These are phyloP conservation scores for Fragaria nilgerrensis DNA, from an alignment of 306 rosid genomes.

Conservation along the genomic window DNA sequence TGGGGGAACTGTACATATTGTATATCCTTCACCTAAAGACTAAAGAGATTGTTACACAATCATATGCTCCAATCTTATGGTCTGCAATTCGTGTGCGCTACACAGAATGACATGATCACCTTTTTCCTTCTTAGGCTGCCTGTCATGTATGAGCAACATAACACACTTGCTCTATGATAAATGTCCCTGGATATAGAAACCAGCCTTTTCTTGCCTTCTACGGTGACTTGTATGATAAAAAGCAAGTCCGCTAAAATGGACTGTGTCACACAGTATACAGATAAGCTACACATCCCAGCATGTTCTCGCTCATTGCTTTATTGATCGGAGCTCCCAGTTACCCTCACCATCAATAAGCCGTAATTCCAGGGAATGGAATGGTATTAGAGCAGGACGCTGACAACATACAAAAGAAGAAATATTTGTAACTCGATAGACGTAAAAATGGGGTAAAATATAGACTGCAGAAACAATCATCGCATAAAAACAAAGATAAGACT, in stretches of 20 bases:
- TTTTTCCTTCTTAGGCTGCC: slow-evolving; percentile 11
- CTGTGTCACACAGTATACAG: slow-evolving; percentile 27
- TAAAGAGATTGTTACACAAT: slow-evolving; percentile 18
- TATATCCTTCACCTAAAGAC: slow-evolving; percentile 7
- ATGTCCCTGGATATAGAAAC: slow-evolving; percentile 18
- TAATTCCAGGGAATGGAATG: slow-evolving; percentile 74
- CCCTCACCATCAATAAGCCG: slow-evolving; percentile 98
- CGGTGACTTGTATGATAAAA: slow-evolving; percentile 21
- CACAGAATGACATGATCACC: slow-evolving; percentile 2
- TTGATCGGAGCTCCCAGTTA: slow-evolving; percentile 86
- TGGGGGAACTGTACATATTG: slow-evolving; percentile 12
- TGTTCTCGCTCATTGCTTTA: slow-evolving; percentile 43
- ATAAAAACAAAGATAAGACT: background rate
- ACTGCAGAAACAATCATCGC: background rate
- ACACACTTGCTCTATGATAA: slow-evolving; percentile 9
- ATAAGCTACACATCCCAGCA: slow-evolving; percentile 21
- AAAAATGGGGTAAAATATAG: background rate
- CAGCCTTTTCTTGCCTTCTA: slow-evolving; percentile 19
- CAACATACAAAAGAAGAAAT: slow-evolving; percentile 16
- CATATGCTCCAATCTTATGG: slow-evolving; percentile 21
- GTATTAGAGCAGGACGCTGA: slow-evolving; percentile 97
- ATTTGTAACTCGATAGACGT: background rate
- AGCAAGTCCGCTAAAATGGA: background rate
- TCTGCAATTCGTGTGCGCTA: background rate
- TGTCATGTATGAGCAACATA: slow-evolving; percentile 12